Base-by-base conservation (phyloP, 441 rosid species). In the Flueggea neowawraea region DNA sequence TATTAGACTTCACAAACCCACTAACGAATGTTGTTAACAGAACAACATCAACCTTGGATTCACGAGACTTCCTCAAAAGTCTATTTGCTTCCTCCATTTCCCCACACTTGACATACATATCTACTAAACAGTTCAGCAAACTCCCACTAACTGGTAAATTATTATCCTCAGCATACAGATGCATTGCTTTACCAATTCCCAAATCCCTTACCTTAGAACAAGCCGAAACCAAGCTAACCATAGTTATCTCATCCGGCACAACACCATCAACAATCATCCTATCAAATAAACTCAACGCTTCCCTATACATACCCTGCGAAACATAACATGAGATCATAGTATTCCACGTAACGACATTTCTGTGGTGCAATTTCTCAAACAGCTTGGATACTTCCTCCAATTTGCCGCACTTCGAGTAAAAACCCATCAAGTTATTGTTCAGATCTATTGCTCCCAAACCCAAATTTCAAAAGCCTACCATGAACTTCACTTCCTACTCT, bases 391-490 rank as follows among this genome's bases (percentile, higher is more conserved):
- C 75, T 16, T 45, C 62, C 49, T 58, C 31, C 64, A 69, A 0
- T 36, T 52, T 63, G 22, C 75, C 69, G 6, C 62, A 62, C 44
- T 59, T 73, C 2, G 69, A 45, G 45, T 73, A 76, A 63, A 67
- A 28, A 17, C 50, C 60, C 65, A 72, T 72, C 66, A 72, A 60
- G 60, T 72, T 68, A 36, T 75, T 75, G 48, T 45, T 72, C 58
- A 69, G 80, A 69, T 8, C 48, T 58, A 33, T 66, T 62, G 1
- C 43, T 39, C 1, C 69, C 71, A 3, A 69, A 55, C 56, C 77
- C 72, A 44, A 16, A 5, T 67, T 76, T 69, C 63, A 76, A 49
- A 12, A 60, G 41, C 61, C 74, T 73, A 3, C 76, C 71, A 16
- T 76, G 76, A 36, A 62, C 66, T 63, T 72, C 72, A 8, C 71